Evolutionary conservation across 2,329 filamentous ascomycete genomes (phyloP), one percentile per base, ranked within the genome.

Genomic region (Apiospora malaysiana): DNA sequence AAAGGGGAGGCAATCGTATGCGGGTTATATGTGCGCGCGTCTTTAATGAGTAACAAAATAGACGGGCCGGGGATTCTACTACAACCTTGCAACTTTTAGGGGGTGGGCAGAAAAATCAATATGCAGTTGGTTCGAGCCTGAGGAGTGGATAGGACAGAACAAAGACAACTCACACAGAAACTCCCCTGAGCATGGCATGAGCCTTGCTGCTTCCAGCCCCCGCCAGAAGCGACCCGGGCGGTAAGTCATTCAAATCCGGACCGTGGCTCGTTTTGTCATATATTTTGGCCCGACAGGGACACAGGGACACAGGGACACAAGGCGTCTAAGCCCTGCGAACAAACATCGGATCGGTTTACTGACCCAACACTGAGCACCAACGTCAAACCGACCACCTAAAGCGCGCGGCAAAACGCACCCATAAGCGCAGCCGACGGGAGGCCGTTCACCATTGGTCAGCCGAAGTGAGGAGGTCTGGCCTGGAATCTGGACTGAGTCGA

Each of bases 51-150:
- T 21, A 37, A 59, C 8, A 40, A 63, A 63, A 63, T 14, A 63
- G 56, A 63, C 56, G 56, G 56, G 56, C 56, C 56, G 56, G 56
- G 40, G 56, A 40, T 63, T 63, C 51, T 59, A 27, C 12, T 59
- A 18, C 51, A 16, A 59, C 51, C 25, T 27, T 59, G 51, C 27
- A 32, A 32, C 51, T 37, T 9, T 27, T 27, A 27, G 32, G 32
- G 18, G 32, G 49, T 56, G 27, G 51, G 16, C 18, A 27, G 27
- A 63, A 63, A 23, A 18, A 45, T 16, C 32, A 45, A 63, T 63
- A 40, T 63, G 56, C 56, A n/a, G 56, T 63, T 63, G 56, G 56
- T 63, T 63, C 56, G 27, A 63, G 56, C 56, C 56, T n/a, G 56
- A 40, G 51, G 10, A 59, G 27, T 14, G n/a, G 51, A 59, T 56